Conservation (phyloP, 106 monocot species). For the Phalaenopsis equestris region DNA sequence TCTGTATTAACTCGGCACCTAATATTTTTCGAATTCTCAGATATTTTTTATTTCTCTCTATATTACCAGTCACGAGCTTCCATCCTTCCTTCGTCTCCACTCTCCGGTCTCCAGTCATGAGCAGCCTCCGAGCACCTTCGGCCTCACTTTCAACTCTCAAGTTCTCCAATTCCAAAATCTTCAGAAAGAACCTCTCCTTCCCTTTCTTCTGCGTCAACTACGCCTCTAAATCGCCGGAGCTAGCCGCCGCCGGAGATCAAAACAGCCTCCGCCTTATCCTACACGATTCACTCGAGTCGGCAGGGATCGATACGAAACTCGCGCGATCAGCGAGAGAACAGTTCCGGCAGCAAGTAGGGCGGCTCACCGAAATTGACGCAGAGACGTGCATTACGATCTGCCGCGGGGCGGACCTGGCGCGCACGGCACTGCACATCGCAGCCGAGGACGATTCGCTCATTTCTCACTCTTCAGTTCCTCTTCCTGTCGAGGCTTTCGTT, state of each 20-base stretch:
- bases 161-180: neutral
- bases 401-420: conserved; percentile 34
- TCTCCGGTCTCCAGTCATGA: neutral
- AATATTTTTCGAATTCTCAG: too few relatives aligned
- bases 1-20: too few relatives aligned
- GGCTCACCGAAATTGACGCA: conserved; percentile 19
- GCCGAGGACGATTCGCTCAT: conserved; percentile 69
- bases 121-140: neutral
- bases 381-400: conserved; percentile 37
- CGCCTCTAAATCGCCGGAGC: neutral
- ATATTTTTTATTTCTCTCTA: too few relatives aligned
- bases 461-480: conserved; percentile 53
- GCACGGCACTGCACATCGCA: conserved; percentile 40
- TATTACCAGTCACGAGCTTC: too few relatives aligned
- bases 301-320: conserved; percentile 45
- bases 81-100: too few relatives aligned
- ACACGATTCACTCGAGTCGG: conserved; percentile 48
- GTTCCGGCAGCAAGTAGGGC: conserved; percentile 30
- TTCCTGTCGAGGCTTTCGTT: conserved; percentile 50
- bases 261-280: conserved; percentile 29
- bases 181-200: neutral
- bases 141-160: neutral
- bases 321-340: conserved; percentile 49
- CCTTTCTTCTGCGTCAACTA: neutral
- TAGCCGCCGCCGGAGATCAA: neutral